A percentile compares a stretch with the other conserved stretches of the same genome.
Evolutionary conservation across 2,329 filamentous ascomycete genomes (phyloP).

Genomic region (Colletotrichum coccodes): DNA sequence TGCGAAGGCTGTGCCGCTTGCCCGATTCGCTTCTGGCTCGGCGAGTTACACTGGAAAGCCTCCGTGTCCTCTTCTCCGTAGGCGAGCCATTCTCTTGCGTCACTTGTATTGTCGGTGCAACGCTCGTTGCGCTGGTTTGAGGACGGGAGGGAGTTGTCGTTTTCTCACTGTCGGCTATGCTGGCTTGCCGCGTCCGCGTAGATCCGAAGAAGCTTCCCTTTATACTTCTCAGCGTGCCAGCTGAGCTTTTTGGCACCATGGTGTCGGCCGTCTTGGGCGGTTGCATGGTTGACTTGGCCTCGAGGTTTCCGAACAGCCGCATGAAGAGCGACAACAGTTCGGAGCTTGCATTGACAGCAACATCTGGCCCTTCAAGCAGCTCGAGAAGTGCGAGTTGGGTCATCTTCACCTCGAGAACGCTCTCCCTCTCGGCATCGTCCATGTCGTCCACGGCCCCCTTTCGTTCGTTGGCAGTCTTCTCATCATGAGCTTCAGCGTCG

Average conservation of each 20-base stretch:
- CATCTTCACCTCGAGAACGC: slow-evolving; percentile 94
- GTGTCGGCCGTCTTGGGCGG: slow-evolving; percentile 58
- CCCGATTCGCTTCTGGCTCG: slow-evolving; percentile 56
- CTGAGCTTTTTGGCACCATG: slow-evolving; percentile 65
- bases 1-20: slow-evolving; percentile 63
- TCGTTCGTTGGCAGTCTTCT: slow-evolving; percentile 37
- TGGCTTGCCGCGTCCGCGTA: slow-evolving; percentile 53
- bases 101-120: slow-evolving; percentile 79
- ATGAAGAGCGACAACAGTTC: slow-evolving; percentile 86
- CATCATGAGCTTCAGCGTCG: slow-evolving; percentile 51
- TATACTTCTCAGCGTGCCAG: slow-evolving; percentile 76
- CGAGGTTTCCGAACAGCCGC: slow-evolving; percentile 74
- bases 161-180: slow-evolving; percentile 49
- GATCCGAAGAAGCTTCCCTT: slow-evolving; percentile 83
- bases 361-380: slow-evolving; percentile 82
- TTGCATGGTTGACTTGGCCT: slow-evolving; percentile 57
- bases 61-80: slow-evolving; percentile 47
- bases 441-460: slow-evolving; percentile 78
- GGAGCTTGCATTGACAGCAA: slow-evolving; percentile 87
- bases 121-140: slow-evolving; percentile 52
- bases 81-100: slow-evolving; percentile 69
- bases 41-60: slow-evolving; percentile 47
- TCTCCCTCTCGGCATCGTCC: slow-evolving; percentile 85
- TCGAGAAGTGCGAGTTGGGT: slow-evolving; percentile 89
- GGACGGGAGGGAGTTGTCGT: slow-evolving; percentile 42